Base-by-base conservation (phyloP, 169 alveolate genomes). In the Cryptosporidium baileyi region DNA sequence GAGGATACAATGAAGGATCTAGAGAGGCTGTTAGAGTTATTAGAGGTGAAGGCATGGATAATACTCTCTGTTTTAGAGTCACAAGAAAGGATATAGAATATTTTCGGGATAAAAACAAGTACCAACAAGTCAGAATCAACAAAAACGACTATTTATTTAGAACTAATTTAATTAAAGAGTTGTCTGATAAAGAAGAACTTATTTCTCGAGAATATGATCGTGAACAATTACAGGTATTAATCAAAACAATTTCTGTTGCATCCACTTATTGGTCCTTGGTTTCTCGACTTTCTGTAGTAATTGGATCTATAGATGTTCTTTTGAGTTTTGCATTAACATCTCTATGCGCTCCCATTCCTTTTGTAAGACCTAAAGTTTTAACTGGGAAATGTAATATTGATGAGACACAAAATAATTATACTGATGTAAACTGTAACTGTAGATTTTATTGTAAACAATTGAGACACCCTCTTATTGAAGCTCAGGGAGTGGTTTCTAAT, bases 261-360 rank as follows among this genome's bases (percentile, higher is more conserved):
- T 91, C 98, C 26, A 94, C 99, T 3, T 97, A 97, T 89, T 96
- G 98, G 93, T 96, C 98, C 3, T 92, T 96, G 15, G 92, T 96
- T 61, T 98, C 96, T 82, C 82, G 94, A 65, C 93, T 96, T 26
- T 89, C 96, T 2, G 90, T 90, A 41, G 61, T 96, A 32, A 89
- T 98, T 44, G 93, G 98, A 15, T 93, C 96, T 22, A 82, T 97
- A 45, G 99, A 98, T 89, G 98, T 96, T 4, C 82, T 98, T 38
- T 89, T 94, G 32, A 93, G 98, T 32, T 98, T 98, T 80, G 96
- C 99, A 19, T 91, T 90, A 40, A 96, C 95, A 28, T 93, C 98
- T 17, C 79, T 92, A 28, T 91, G 96, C 41, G 90, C 96, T 15
- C 92, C 95, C 13, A 91, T 80, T 32, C 88, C 91, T 5, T 96